phyloP scores from a whole-genome alignment of 768 basidiomycete species.

The Suillus spraguei region DNA sequence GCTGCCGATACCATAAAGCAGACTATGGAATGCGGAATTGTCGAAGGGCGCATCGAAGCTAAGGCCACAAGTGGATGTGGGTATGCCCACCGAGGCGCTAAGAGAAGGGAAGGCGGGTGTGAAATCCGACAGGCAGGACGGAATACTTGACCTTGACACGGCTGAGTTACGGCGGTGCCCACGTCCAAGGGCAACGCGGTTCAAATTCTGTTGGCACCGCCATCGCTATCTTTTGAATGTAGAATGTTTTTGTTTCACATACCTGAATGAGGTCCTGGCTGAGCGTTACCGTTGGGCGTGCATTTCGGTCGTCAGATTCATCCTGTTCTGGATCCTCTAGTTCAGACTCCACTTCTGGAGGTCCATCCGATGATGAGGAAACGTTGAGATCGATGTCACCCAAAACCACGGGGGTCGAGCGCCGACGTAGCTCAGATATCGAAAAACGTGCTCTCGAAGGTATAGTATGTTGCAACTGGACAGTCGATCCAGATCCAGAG shows the following conservation, averaged over 20 bases:
- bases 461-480: conserved; percentile 18
- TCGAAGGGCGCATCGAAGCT: conserved; percentile 24
- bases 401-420: conserved; percentile 28
- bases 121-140: conserved; percentile 27
- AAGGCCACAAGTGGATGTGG: background rate
- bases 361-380: conserved; percentile 17
- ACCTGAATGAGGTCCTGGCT: conserved; percentile 36
- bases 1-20: conserved; percentile 11
- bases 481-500: conserved; percentile 24
- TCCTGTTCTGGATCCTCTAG: conserved; percentile 18
- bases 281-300: conserved; percentile 20
- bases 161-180: conserved; percentile 23
- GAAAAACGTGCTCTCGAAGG: conserved; percentile 19
- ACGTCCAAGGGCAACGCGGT: conserved; percentile 19
- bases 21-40: conserved; percentile 17
- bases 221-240: background rate
- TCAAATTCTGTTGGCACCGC: conserved; percentile 23
- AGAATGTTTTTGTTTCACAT: conserved; percentile 2
- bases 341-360: conserved; percentile 19
- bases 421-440: conserved; percentile 26
- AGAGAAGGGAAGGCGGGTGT: conserved; percentile 17
- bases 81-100: background rate
- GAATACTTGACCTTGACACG: conserved; percentile 21
- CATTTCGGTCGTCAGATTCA: conserved; percentile 1
- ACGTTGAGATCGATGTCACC: conserved; percentile 29